Percentiles rank a stretch among this genome's conserved stretches.
Evolutionary conservation across 371 early-diverging fungal genomes (phyloP).

Genomic region (Mortierella sp.): DNA sequence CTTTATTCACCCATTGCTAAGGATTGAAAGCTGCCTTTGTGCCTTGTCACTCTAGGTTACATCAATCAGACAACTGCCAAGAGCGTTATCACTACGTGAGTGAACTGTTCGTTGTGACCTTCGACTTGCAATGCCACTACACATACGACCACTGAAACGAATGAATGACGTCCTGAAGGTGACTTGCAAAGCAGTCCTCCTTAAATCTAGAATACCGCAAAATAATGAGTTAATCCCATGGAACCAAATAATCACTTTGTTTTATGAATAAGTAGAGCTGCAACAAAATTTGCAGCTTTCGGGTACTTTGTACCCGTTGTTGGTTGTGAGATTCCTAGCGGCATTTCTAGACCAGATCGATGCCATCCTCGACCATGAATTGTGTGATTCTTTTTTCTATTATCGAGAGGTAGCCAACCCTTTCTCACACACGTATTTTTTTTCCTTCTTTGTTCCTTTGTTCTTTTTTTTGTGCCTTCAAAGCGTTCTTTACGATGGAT

Average conservation of each 20-base stretch:
- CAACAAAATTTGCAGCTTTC: not conserved
- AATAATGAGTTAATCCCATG: not conserved
- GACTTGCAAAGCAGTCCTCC: not conserved
- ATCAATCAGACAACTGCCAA: no score
- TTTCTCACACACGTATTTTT: conserved; percentile 46
- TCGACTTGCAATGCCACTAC: no score
- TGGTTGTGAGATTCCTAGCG: conserved; percentile 58
- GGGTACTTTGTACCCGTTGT: conserved; percentile 49
- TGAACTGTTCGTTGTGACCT: no score
- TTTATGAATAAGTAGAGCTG: not conserved
- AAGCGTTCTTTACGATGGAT: no score
- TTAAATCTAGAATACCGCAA: not conserved
- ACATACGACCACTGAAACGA: no score
- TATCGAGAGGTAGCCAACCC: conserved; percentile 53
- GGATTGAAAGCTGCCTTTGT: no score
- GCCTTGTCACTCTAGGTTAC: no score
- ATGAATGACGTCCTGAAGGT: no score
- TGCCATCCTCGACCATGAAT: conserved; percentile 48
- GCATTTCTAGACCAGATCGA: conserved; percentile 57
- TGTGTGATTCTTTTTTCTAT: conserved; percentile 50
- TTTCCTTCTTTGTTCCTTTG: conserved; percentile 2
- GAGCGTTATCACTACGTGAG: no score
- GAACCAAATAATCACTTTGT: not conserved
- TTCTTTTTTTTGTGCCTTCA: not conserved
- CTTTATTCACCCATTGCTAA: no score